Evolutionary conservation across 164 flowering plant genomes (phyloP).

Genomic region (Macadamia tetraphylla): DNA sequence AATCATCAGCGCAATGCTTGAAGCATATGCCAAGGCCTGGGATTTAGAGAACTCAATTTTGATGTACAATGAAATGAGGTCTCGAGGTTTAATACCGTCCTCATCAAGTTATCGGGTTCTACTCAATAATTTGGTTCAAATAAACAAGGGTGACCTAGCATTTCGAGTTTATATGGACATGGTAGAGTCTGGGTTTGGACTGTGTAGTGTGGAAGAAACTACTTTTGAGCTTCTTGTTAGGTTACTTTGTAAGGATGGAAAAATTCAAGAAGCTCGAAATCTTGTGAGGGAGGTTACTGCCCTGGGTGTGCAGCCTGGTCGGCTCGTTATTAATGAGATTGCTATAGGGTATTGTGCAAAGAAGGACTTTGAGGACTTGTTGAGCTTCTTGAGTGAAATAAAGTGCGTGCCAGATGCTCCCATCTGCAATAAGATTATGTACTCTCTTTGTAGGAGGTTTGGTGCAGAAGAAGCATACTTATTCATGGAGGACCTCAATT

Average conservation of each 20-base stretch:
- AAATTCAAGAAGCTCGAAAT: constrained; percentile 61
- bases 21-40: constrained; percentile 34
- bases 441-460: constrained; percentile 38
- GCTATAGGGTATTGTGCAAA: constrained; percentile 60
- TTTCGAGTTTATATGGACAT: constrained; percentile 42
- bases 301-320: constrained; percentile 42
- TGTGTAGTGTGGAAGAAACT: constrained; percentile 22
- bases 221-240: constrained; percentile 34
- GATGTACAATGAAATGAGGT: constrained; percentile 32
- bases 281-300: constrained; percentile 41
- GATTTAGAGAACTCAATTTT: constrained; percentile 44
- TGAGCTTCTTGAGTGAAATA: constrained; percentile 51
- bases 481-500: constrained; percentile 45
- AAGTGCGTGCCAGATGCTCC: constrained; percentile 36
- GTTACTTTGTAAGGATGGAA: constrained; percentile 46
- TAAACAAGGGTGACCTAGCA: constrained; percentile 35
- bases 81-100: constrained; percentile 34
- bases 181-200: constrained; percentile 31
- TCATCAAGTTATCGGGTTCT: constrained; percentile 36
- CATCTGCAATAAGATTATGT: constrained; percentile 52
- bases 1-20: constrained; percentile 38
- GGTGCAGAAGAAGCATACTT: constrained; percentile 46
- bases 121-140: constrained; percentile 36
- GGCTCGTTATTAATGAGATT: constrained; percentile 37
- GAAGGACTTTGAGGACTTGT: constrained; percentile 63